phyloP scores from a whole-genome alignment of 2,329 filamentous ascomycete genomes.

The Alternaria sp. region DNA sequence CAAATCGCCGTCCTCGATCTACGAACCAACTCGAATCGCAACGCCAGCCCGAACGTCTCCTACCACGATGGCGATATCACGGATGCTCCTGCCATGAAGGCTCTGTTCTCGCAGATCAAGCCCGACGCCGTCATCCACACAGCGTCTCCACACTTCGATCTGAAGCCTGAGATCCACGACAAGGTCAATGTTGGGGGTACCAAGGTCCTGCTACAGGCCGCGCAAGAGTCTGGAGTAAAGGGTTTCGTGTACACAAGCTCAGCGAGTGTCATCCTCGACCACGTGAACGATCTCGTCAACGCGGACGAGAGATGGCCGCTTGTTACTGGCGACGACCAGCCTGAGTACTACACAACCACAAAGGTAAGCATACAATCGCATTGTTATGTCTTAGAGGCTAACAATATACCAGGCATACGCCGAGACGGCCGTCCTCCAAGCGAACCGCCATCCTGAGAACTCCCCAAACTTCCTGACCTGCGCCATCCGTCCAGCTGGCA shows the following conservation, averaged over 20 bases:
- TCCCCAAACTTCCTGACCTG: conserved; percentile 59
- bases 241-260: conserved; percentile 62
- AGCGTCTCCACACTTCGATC: conserved; percentile 54
- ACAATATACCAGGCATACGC: conserved; percentile 48
- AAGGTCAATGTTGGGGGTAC: conserved; percentile 61
- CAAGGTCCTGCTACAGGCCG: conserved; percentile 55
- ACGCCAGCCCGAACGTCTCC: conserved; percentile 50
- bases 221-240: conserved; percentile 57
- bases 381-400: neutral
- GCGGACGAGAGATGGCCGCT: conserved; percentile 58
- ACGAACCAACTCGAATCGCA: conserved; percentile 50
- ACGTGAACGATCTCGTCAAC: conserved; percentile 54
- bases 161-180: conserved; percentile 51
- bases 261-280: conserved; percentile 58
- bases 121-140: conserved; percentile 59
- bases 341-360: conserved; percentile 59
- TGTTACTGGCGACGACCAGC: conserved; percentile 54
- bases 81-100: conserved; percentile 49
- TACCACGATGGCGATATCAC: conserved; percentile 61
- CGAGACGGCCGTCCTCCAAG: conserved; percentile 55
- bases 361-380: conserved; percentile 44
- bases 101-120: conserved; percentile 52
- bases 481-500: conserved; percentile 58
- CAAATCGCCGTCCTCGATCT: conserved; percentile 58
- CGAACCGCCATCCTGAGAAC: conserved; percentile 54